Base-by-base conservation (phyloP, 257 asterid genomes). In the Solanum clarkiae region DNA sequence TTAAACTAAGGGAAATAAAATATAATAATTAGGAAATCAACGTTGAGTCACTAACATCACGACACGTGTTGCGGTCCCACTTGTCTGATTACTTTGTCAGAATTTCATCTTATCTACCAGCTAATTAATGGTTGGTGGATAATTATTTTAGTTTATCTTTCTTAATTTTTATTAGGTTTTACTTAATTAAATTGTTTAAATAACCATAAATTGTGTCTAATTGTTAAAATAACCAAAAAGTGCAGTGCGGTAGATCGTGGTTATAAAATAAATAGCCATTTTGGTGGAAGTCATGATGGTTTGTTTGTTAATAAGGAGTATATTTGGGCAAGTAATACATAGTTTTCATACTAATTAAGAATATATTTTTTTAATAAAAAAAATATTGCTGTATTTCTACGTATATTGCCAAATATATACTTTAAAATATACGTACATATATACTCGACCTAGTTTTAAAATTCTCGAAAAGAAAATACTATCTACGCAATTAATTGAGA, bases 271-370 rank as follows among this genome's bases (percentile, higher is more conserved):
- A 10, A 40, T 42, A 57, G 18, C 59, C 69, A 74, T n/a, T 44
- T 59, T 83, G 87, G 91, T 90, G 91, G 90, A 86, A 83, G 87
- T 84, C 88, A 86, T 89, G 87, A 86, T 88, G 75, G 75, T 66
- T 51, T 80, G 82, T 54, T 51, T 80, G 86, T 56, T 85, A 57
- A 59, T 53, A 15, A 16, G 24, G 80, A 57, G 86, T 71, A 81
- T 80, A 22, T 87, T 53, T 89, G 86, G 82, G 84, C 80, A 82
- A 89, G 81, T 82, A 62, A 71, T 80, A 83, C 84, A 71, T 84
- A 83, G 87, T 71, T 88, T 84, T 83, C 77, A 83, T 77, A 51
- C 47, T 80, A 65, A 8, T 49, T 14, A 7, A 79, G 77, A 88
- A 86, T 87, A 90, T 84, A 29, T 90, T 86, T 86, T 87, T 84